Percentiles rank a stretch among this genome's conserved stretches.
Conservation (phyloP, 176 grass and related monocot species). For the Cenchrus purpureus region DNA sequence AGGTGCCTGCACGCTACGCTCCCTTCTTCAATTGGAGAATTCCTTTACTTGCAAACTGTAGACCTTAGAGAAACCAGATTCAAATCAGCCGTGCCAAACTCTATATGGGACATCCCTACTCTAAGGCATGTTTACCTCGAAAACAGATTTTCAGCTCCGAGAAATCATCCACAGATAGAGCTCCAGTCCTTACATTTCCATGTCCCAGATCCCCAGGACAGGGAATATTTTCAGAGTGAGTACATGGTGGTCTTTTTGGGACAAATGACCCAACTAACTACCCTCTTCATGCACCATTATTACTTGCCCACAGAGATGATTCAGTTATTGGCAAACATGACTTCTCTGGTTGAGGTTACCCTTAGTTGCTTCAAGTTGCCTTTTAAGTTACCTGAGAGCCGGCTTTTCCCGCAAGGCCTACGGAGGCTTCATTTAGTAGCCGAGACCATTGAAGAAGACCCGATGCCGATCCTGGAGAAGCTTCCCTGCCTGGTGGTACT, state of each 20-base stretch:
- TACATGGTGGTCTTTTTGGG: neutral
- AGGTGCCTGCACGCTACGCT: neutral
- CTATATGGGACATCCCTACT: constrained; percentile 43
- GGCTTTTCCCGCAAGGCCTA: constrained; percentile 11
- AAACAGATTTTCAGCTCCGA: neutral
- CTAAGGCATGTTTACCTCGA: constrained; percentile 29
- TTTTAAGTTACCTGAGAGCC: neutral
- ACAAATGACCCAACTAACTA: neutral
- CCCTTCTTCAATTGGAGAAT: constrained; percentile 31
- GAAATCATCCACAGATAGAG: neutral
- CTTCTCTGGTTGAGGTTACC: neutral
- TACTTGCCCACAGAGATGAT: neutral
- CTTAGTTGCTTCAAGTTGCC: neutral
- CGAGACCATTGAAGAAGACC: neutral
- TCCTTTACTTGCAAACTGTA: constrained; percentile 47
- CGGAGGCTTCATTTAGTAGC: neutral
- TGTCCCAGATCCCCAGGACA: neutral
- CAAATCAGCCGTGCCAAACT: constrained; percentile 24
- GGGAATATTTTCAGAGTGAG: neutral
- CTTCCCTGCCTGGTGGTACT: constrained; percentile 29
- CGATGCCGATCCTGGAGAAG: constrained; percentile 37
- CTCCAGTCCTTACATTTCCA: neutral
- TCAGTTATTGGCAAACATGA: constrained; percentile 1
- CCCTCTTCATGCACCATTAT: neutral
- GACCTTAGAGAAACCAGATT: constrained; percentile 23